These are phyloP conservation scores for Chlamydomonas sphaeroides DNA, from an alignment of 139 green algal genomes.

Conservation along the genomic window DNA sequence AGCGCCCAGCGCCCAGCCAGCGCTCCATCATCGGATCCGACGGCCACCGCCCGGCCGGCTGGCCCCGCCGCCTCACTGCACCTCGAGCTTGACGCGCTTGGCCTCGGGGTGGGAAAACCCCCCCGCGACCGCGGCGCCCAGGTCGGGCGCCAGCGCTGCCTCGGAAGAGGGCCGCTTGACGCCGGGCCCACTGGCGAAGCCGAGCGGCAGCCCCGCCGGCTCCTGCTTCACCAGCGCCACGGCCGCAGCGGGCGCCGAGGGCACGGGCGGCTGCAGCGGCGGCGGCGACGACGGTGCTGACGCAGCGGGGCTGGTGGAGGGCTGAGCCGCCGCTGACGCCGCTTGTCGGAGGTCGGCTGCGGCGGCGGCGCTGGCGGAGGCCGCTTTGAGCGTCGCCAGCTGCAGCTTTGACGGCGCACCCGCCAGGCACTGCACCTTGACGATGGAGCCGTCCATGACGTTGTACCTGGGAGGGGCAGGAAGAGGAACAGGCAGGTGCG, in stretches of 20 bases:
- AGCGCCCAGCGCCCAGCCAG: too few species aligned
- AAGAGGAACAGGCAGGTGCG: not conserved
- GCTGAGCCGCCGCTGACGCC: not conserved
- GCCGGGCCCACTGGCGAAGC: not conserved
- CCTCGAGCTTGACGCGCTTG: conserved; percentile 38
- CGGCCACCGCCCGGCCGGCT: too few species aligned
- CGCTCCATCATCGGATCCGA: too few species aligned
- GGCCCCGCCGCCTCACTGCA: too few species aligned
- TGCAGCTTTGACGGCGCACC: conserved; percentile 25
- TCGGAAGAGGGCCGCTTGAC: not conserved
- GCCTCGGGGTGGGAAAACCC: too few species aligned
- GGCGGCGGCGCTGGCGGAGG: not conserved
- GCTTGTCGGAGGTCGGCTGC: conserved; percentile 19
- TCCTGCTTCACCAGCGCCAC: conserved; percentile 7
- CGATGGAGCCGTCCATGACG: conserved; percentile 57
- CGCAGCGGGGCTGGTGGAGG: not conserved
- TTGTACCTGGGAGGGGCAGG: conserved; percentile 12
- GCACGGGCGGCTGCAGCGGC: not conserved
- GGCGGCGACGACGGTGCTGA: not conserved
- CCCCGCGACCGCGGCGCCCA: not conserved
- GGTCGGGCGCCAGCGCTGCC: not conserved
- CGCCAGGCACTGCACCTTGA: conserved; percentile 48
- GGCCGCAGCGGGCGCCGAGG: not conserved
- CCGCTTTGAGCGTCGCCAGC: not conserved
- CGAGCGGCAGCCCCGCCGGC: not conserved